phyloP scores from a whole-genome alignment of 2,329 filamentous ascomycete species.

The Scytalidium sp. region DNA sequence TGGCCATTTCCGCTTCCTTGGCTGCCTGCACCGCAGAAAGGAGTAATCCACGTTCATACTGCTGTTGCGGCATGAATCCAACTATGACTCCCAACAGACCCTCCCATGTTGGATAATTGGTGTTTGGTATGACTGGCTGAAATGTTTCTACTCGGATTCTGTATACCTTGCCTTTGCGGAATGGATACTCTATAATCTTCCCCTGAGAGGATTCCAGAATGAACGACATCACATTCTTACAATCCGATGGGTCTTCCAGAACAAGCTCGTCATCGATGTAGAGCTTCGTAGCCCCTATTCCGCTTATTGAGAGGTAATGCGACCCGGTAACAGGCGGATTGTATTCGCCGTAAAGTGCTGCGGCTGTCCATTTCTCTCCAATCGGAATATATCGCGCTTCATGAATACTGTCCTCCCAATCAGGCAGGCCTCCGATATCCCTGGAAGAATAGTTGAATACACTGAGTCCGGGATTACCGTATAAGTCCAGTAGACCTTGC shows the following conservation, averaged over 20 bases:
- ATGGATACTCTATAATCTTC: conserved; percentile 4
- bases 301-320: conserved; percentile 7
- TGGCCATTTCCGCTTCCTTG: conserved; percentile 3
- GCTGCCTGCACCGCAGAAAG: conserved; percentile 7
- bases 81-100: not conserved
- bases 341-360: not conserved
- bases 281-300: conserved; percentile 10
- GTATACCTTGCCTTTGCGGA: conserved; percentile 5
- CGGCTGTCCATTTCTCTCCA: not conserved
- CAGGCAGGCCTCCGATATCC: not conserved
- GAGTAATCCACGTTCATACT: conserved; percentile 4
- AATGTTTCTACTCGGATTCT: conserved; percentile 5
- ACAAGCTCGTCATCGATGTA: conserved; percentile 7
- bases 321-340: conserved; percentile 1
- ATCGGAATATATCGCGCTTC: not conserved
- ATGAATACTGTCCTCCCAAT: not conserved
- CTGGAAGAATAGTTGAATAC: not conserved
- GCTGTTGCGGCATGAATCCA: conserved; percentile 1
- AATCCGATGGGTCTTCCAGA: not conserved
- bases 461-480: not conserved
- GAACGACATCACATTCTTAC: conserved; percentile 8
- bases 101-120: conserved; percentile 10
- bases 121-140: conserved; percentile 4
- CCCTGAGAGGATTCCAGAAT: conserved; percentile 8
- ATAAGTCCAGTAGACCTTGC: not conserved